Conservation (phyloP, 306 rosid genomes). For the Echinosophora koreensis region DNA sequence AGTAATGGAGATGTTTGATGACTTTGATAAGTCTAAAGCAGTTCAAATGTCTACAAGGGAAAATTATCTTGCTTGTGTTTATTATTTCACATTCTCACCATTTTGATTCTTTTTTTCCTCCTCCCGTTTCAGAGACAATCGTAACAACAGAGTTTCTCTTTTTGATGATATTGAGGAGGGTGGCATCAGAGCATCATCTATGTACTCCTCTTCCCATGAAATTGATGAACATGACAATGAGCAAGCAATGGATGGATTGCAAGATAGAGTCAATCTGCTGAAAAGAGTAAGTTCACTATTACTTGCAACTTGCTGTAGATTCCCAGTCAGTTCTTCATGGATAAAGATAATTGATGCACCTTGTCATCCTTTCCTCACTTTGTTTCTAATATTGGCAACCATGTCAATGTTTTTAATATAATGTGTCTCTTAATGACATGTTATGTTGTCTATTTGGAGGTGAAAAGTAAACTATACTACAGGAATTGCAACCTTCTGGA, state of each 20-base stretch:
- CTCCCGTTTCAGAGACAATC: slow-evolving; percentile 48
- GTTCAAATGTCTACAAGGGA: slow-evolving; percentile 5
- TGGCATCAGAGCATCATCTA: slow-evolving; percentile 57
- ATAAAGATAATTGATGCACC: not conserved
- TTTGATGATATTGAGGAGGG: slow-evolving; percentile 69
- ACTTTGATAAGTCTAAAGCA: not conserved
- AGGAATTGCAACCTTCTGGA: slow-evolving; percentile 13
- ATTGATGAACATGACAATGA: slow-evolving; percentile 95
- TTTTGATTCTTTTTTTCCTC: not conserved
- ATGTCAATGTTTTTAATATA: not conserved
- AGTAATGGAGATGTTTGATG: not conserved
- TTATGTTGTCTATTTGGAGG: slow-evolving; percentile 5
- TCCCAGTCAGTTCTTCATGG: not conserved
- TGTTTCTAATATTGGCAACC: slow-evolving; percentile 8
- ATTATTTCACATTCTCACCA: not conserved
- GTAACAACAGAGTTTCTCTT: slow-evolving; percentile 58
- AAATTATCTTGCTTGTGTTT: not conserved
- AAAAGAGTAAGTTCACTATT: slow-evolving; percentile 72
- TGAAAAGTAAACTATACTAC: not conserved
- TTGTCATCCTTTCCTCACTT: slow-evolving; percentile 16
- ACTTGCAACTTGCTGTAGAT: slow-evolving; percentile 31
- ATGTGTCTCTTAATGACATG: not conserved
- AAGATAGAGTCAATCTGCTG: slow-evolving; percentile 89
- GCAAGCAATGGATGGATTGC: slow-evolving; percentile 84
- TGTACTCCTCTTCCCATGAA: slow-evolving; percentile 74